These are phyloP conservation scores for Pestalotiopsis sp. DNA, from an alignment of 2,329 filamentous ascomycete species.

Conservation along the genomic window DNA sequence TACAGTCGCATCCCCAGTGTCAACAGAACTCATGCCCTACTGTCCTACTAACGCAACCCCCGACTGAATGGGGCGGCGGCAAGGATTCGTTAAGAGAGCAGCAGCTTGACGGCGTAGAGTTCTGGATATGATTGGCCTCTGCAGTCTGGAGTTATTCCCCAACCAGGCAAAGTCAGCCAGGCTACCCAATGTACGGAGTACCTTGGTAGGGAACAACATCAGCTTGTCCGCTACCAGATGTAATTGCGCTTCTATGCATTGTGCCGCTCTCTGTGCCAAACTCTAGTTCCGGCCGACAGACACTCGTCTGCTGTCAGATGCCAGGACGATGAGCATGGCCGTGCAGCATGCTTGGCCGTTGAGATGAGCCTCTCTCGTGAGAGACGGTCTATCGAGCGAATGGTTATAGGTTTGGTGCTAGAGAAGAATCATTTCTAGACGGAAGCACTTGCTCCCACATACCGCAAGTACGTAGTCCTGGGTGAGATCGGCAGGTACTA, in stretches of 20 bases:
- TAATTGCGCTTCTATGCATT: constrained; percentile 5
- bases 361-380: not conserved
- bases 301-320: not conserved
- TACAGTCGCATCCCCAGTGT: constrained; percentile 2
- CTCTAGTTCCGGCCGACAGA: not conserved
- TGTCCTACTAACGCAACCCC: constrained; percentile 1
- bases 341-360: not conserved
- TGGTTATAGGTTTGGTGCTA: not conserved
- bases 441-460: not conserved
- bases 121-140: not conserved
- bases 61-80: not conserved
- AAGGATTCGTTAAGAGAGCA: not conserved
- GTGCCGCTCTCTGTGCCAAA: not conserved
- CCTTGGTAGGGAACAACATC: not conserved
- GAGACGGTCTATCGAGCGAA: not conserved
- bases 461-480: not conserved
- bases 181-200: not conserved
- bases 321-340: not conserved
- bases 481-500: not conserved
- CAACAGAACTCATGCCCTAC: not conserved
- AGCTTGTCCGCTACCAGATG: constrained; percentile 5
- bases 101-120: not conserved
- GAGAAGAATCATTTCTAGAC: not conserved
- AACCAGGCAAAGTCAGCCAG: not conserved
- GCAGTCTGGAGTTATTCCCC: not conserved